A percentile compares a stretch with the other conserved stretches of the same genome.
Evolutionary conservation across 345 rosid species (phyloP).

Genomic region (Tarenaya hassleriana): DNA sequence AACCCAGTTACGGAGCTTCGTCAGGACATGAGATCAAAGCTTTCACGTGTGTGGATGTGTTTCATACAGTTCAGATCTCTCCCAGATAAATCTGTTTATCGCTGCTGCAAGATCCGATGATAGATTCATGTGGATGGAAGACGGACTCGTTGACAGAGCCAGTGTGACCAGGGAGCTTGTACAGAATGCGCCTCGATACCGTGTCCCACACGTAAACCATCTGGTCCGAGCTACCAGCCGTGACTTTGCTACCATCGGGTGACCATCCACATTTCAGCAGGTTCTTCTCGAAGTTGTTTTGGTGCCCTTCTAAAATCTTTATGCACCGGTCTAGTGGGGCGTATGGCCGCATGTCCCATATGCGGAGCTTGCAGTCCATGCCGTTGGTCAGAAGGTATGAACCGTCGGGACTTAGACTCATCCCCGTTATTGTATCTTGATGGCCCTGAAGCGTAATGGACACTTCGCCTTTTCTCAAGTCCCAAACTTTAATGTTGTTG

Average conservation of each 20-base stretch:
- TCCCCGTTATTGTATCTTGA: conserved; percentile 75
- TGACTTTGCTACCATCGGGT: conserved; percentile 84
- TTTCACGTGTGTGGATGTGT: too few species aligned
- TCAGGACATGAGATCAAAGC: too few species aligned
- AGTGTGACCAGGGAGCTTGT: conserved; percentile 83
- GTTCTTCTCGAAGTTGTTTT: conserved; percentile 85
- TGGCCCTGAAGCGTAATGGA: conserved; percentile 86
- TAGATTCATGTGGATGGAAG: conserved; percentile 75
- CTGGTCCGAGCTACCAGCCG: conserved; percentile 77
- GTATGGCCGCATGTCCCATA: conserved; percentile 95
- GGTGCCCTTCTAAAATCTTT: conserved; percentile 81
- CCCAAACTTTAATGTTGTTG: conserved; percentile 79
- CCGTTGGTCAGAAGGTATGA: conserved; percentile 85
- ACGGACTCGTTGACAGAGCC: conserved; percentile 77
- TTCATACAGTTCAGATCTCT: conserved; percentile 46
- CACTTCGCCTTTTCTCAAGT: conserved; percentile 74
- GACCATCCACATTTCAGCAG: conserved; percentile 82
- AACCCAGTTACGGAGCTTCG: too few species aligned
- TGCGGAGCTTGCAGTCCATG: conserved; percentile 86
- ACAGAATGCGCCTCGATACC: conserved; percentile 65
- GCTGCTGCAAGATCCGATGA: conserved; percentile 77
- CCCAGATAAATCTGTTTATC: conserved; percentile 85
- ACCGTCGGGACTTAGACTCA: conserved; percentile 89
- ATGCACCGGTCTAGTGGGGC: conserved; percentile 89
- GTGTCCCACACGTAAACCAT: conserved; percentile 95